Evolutionary conservation across 2,329 filamentous ascomycete species (phyloP).

Genomic region (Pyricularia grisea): DNA sequence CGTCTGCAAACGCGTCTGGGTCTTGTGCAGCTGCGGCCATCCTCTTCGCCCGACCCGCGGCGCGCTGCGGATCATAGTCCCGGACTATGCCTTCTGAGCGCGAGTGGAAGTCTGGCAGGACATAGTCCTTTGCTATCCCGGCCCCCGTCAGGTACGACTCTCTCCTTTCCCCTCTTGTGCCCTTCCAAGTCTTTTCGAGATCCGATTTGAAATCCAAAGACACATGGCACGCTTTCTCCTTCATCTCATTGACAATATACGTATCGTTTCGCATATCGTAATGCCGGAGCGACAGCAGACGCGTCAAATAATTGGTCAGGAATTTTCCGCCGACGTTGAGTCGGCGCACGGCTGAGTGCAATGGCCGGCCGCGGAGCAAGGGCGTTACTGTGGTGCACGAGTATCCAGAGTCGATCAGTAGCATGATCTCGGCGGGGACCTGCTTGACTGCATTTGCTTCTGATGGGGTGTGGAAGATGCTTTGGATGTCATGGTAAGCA

Average conservation of each 20-base stretch:
- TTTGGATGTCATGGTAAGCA: constrained; percentile 70
- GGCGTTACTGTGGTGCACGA: constrained; percentile 89
- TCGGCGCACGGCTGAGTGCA: constrained; percentile 73
- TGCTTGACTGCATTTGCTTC: constrained; percentile 30
- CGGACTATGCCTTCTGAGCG: constrained; percentile 57
- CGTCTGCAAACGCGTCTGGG: constrained; percentile 36
- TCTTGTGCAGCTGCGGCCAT: constrained; percentile 12
- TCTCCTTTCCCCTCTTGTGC: constrained; percentile 50
- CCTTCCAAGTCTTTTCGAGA: constrained; percentile 79
- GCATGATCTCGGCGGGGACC: constrained; percentile 66
- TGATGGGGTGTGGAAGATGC: constrained; percentile 53
- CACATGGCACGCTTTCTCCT: constrained; percentile 81
- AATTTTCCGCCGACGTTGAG: constrained; percentile 90
- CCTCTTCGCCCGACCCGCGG: constrained; percentile 30
- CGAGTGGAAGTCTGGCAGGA: constrained; percentile 70
- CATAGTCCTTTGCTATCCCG: constrained; percentile 77
- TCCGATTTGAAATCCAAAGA: constrained; percentile 67
- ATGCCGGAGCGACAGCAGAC: constrained; percentile 79
- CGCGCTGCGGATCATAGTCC: constrained; percentile 58
- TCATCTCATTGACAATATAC: constrained; percentile 91
- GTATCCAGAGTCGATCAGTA: constrained; percentile 86
- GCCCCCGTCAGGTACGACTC: constrained; percentile 37
- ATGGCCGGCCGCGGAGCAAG: constrained; percentile 66
- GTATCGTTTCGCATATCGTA: constrained; percentile 95
- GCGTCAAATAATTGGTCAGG: constrained; percentile 85